A percentile compares a stretch with the other conserved stretches of the same genome.
These are phyloP conservation scores for Pythium rishiriense DNA, from an alignment of 352 stramenopile genomes.

Conservation along the genomic window DNA sequence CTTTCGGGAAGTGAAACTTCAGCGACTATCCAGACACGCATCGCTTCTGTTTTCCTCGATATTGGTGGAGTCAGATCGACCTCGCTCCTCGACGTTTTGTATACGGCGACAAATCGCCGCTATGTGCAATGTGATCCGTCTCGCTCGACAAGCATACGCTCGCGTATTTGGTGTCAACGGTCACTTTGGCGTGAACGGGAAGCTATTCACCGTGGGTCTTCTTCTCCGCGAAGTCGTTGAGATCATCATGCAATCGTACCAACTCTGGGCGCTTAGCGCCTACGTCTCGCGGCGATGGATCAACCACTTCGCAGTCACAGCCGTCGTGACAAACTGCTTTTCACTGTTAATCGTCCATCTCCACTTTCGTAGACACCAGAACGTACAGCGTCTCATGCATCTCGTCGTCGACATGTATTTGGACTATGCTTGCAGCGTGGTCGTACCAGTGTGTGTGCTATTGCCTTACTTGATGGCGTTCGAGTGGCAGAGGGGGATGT, in stretches of 20 bases:
- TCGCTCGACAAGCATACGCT: no score
- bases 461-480: conserved; percentile 1
- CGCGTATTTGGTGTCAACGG: conserved; percentile 1
- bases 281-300: conserved; percentile 17
- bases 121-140: no score
- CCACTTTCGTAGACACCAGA: background rate
- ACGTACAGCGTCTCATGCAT: conserved; percentile 8
- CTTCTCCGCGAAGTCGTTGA: conserved; percentile 12
- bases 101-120: no score
- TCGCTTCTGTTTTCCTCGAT: no score
- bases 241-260: conserved; percentile 17
- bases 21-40: no score
- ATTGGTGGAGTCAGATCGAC: no score
- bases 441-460: conserved; percentile 14
- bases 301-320: conserved; percentile 17
- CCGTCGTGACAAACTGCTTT: conserved; percentile 14
- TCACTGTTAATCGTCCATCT: conserved; percentile 2
- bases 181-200: conserved; percentile 14
- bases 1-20: no score
- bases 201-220: background rate
- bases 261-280: conserved; percentile 13
- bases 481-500: conserved; percentile 1
- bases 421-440: conserved; percentile 6
- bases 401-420: conserved; percentile 18
- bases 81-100: no score